Percentiles rank a stretch among this genome's conserved stretches.
These are phyloP conservation scores for Cutaneotrichosporon sp. DNA, from an alignment of 1,284 basidiomycete genomes.

Conservation along the genomic window DNA sequence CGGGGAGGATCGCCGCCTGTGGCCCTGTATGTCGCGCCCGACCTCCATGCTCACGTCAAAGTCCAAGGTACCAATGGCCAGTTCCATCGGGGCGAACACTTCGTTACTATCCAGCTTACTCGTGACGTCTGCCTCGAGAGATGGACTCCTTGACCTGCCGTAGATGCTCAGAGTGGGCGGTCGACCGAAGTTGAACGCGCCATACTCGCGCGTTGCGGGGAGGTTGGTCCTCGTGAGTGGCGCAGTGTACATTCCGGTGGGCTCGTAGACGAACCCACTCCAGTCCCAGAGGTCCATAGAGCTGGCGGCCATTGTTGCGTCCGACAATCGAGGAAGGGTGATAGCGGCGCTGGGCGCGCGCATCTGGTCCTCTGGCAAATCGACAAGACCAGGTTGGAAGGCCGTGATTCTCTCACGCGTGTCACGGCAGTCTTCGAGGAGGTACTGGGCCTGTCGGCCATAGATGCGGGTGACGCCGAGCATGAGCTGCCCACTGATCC, in stretches of 20 bases:
- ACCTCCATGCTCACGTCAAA: conserved; percentile 58
- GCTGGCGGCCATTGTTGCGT: not conserved
- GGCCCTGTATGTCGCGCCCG: conserved; percentile 64
- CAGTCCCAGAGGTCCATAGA: conserved; percentile 46
- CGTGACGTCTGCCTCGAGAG: conserved; percentile 27
- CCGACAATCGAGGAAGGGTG: conserved; percentile 37
- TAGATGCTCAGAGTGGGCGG: conserved; percentile 53
- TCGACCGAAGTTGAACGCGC: conserved; percentile 49
- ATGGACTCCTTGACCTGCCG: conserved; percentile 40
- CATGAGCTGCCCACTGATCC: conserved; percentile 89
- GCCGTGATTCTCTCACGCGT: conserved; percentile 92
- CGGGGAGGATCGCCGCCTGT: conserved; percentile 3
- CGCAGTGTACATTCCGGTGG: conserved; percentile 21
- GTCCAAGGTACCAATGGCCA: conserved; percentile 33
- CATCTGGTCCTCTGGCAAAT: conserved; percentile 91
- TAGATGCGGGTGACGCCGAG: conserved; percentile 97
- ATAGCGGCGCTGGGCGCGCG: conserved; percentile 72
- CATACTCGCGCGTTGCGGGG: conserved; percentile 38
- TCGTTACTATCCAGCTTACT: conserved; percentile 79
- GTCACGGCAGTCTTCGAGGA: conserved; percentile 96
- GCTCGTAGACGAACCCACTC: conserved; percentile 21
- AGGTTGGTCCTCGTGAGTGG: conserved; percentile 29
- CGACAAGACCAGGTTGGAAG: conserved; percentile 87
- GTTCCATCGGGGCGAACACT: conserved; percentile 55
- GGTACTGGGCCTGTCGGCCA: conserved; percentile 94